Evolutionary conservation across 2,329 filamentous ascomycete genomes (phyloP).

Genomic region (Ustulina deusta): DNA sequence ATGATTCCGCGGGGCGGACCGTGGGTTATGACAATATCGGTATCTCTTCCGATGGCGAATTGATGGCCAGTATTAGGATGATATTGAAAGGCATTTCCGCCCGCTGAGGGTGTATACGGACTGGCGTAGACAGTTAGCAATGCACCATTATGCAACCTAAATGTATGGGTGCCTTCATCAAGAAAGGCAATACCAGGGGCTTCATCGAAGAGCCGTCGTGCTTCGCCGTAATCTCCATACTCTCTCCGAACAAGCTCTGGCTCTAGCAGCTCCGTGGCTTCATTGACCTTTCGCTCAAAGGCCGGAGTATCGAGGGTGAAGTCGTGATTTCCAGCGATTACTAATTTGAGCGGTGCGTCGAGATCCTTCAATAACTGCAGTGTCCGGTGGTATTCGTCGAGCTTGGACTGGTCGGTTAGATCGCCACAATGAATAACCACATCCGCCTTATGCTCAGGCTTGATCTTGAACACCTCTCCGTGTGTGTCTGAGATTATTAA

Average conservation of each 20-base stretch:
- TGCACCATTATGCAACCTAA: conserved; percentile 63
- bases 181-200: conserved; percentile 61
- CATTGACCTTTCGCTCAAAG: conserved; percentile 53
- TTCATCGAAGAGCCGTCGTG: conserved; percentile 55
- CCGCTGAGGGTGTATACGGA: conserved; percentile 61
- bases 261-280: conserved; percentile 21
- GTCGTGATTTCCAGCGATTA: conserved; percentile 66
- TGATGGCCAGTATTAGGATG: conserved; percentile 44
- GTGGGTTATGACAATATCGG: conserved; percentile 67
- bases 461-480: conserved; percentile 66
- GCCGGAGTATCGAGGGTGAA: conserved; percentile 55
- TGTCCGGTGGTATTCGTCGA: conserved; percentile 54
- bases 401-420: conserved; percentile 58
- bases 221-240: conserved; percentile 57
- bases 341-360: conserved; percentile 60
- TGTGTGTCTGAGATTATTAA: conserved; percentile 63
- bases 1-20: conserved; percentile 63
- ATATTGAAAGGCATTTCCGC: conserved; percentile 21
- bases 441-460: conserved; percentile 59
- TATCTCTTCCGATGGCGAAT: conserved; percentile 53
- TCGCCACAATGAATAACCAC: conserved; percentile 65
- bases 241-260: conserved; percentile 43
- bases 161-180: conserved; percentile 62
- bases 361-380: conserved; percentile 55
- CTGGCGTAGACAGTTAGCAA: conserved; percentile 62